These are phyloP conservation scores for Ormosia emarginata DNA, from an alignment of 306 rosid species.

Conservation along the genomic window DNA sequence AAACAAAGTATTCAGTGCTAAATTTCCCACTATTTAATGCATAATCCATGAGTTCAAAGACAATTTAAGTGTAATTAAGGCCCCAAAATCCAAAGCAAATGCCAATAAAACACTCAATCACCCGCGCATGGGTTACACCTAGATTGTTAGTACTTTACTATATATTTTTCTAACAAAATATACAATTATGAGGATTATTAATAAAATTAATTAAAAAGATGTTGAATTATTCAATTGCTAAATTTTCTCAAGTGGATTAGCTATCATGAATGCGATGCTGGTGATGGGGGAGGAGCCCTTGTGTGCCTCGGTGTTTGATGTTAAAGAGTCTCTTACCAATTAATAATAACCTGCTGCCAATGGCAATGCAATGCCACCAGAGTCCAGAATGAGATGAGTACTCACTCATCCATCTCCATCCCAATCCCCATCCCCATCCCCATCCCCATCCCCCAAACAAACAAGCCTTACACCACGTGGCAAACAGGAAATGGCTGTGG, in stretches of 20 bases:
- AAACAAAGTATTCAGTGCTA: neutral
- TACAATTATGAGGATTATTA: too few species aligned
- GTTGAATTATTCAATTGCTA: too few species aligned
- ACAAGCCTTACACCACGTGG: conserved; percentile 30
- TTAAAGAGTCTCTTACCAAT: neutral
- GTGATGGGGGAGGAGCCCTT: neutral
- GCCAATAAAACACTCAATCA: conserved; percentile 5
- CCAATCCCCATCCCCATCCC: neutral
- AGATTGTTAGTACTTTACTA: neutral
- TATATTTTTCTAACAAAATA: too few species aligned
- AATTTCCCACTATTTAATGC: neutral
- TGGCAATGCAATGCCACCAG: neutral
- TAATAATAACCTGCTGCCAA: neutral
- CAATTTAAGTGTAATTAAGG: conserved; percentile 13
- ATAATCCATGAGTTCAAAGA: neutral
- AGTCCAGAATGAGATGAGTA: conserved; percentile 7
- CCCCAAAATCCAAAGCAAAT: conserved; percentile 8
- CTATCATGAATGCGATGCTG: too few species aligned
- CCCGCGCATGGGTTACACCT: neutral
- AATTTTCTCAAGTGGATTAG: too few species aligned
- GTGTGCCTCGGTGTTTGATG: neutral
- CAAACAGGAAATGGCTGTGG: conserved; percentile 10
- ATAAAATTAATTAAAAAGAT: too few species aligned
- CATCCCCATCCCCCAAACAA: neutral
- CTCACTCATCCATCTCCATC: neutral